These are phyloP conservation scores for Musa troglodytarum DNA, from an alignment of 176 grass and related monocot genomes.

Conservation along the genomic window DNA sequence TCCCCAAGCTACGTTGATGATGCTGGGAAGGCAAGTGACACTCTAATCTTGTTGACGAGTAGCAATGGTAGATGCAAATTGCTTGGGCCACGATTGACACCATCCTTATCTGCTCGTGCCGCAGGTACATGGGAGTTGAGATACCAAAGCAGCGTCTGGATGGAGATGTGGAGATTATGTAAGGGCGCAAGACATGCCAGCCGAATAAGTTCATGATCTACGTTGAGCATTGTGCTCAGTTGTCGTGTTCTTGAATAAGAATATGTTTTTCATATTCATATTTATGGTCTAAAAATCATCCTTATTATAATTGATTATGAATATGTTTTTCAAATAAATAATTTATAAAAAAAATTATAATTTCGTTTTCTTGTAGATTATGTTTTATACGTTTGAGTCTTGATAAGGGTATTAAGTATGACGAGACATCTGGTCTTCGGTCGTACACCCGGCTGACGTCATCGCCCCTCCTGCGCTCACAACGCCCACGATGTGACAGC, in stretches of 20 bases:
- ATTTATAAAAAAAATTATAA: background rate
- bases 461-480: no score
- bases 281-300: no score
- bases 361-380: background rate
- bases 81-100: background rate
- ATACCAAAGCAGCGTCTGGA: constrained; percentile 30
- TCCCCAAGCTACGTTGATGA: constrained; percentile 12
- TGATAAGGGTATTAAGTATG: no score
- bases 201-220: background rate
- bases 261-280: no score
- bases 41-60: background rate
- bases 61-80: background rate
- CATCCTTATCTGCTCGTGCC: background rate
- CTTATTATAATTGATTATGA: background rate
- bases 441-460: no score
- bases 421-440: no score
- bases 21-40: background rate
- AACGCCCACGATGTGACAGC: no score
- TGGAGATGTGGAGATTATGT: no score
- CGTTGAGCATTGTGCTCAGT: background rate
- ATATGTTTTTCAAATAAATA: background rate
- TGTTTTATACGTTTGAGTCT: background rate
- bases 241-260: background rate
- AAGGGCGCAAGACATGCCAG: background rate
- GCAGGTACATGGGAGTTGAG: constrained; percentile 65